Evolutionary conservation across 352 stramenopile genomes (phyloP).

Genomic region (Elongisporangium prolatum): DNA sequence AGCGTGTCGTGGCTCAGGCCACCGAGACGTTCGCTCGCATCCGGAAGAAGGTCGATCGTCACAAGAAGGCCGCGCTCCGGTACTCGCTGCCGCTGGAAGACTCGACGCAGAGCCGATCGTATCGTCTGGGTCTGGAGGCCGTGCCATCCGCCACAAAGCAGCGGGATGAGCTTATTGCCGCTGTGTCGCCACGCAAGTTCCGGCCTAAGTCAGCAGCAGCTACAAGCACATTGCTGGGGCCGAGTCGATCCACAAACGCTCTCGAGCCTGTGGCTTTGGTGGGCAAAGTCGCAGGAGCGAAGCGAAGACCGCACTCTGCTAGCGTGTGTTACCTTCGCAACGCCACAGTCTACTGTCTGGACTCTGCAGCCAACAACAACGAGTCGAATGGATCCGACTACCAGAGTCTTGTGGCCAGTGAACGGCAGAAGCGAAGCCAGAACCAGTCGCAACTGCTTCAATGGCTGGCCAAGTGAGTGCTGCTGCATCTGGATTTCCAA

Average conservation of each 20-base stretch:
- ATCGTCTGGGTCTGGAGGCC: slow-evolving; percentile 45
- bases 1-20: slow-evolving; percentile 21
- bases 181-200: slow-evolving; percentile 10
- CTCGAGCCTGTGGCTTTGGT: slow-evolving; percentile 5
- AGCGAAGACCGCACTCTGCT: slow-evolving; percentile 40
- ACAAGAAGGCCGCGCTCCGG: slow-evolving; percentile 34
- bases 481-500: slow-evolving; percentile 14
- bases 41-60: slow-evolving; percentile 21
- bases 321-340: slow-evolving; percentile 46
- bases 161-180: background rate
- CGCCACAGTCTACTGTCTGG: slow-evolving; percentile 56
- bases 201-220: slow-evolving; percentile 30
- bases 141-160: slow-evolving; percentile 20
- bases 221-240: slow-evolving; percentile 18
- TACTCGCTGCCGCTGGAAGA: slow-evolving; percentile 56
- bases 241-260: background rate
- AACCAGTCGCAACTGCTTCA: slow-evolving; percentile 19
- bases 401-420: slow-evolving; percentile 26
- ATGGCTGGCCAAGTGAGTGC: slow-evolving; percentile 19
- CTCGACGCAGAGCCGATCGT: slow-evolving; percentile 24
- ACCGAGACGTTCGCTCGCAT: slow-evolving; percentile 20
- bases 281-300: slow-evolving; percentile 47
- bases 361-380: slow-evolving; percentile 5
- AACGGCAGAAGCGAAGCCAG: slow-evolving; percentile 28
- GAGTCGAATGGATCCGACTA: slow-evolving; percentile 15